These are phyloP conservation scores for Amaranthus cruentus DNA, from an alignment of 148 eudicot species.

Conservation along the genomic window DNA sequence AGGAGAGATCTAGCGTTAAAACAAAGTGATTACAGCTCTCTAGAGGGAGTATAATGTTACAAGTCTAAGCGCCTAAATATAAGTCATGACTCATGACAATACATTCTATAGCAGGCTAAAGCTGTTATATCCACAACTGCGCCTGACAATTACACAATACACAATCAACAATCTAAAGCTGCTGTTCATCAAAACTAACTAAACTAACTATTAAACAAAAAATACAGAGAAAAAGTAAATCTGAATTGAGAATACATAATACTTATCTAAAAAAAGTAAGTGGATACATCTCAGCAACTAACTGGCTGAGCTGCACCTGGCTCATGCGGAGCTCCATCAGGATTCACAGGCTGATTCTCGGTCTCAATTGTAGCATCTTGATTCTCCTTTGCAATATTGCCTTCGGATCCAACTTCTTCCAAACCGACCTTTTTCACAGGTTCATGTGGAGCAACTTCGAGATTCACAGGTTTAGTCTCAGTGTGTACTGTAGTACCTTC, in stretches of 20 bases:
- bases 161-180: neutral
- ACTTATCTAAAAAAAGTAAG: neutral
- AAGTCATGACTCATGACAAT: neutral
- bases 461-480: no score
- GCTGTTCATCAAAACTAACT: slow-evolving; percentile 17
- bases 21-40: slow-evolving; percentile 6
- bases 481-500: no score
- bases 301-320: slow-evolving; percentile 13
- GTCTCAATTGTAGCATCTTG: slow-evolving; percentile 5
- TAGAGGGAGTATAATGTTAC: slow-evolving; percentile 2
- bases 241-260: neutral
- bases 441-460: no score
- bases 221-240: neutral
- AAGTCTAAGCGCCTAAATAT: neutral
- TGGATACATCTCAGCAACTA: slow-evolving; percentile 2
- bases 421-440: neutral
- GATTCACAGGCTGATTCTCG: slow-evolving; percentile 8
- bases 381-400: neutral
- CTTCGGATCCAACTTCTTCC: slow-evolving; percentile 11
- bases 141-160: slow-evolving; percentile 15
- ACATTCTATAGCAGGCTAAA: neutral
- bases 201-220: slow-evolving; percentile 5
- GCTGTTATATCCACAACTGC: neutral
- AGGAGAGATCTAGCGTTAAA: neutral
- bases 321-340: slow-evolving; percentile 3